These are phyloP conservation scores for Coccomyxa sp. DNA, from an alignment of 139 green algal genomes.

Conservation along the genomic window DNA sequence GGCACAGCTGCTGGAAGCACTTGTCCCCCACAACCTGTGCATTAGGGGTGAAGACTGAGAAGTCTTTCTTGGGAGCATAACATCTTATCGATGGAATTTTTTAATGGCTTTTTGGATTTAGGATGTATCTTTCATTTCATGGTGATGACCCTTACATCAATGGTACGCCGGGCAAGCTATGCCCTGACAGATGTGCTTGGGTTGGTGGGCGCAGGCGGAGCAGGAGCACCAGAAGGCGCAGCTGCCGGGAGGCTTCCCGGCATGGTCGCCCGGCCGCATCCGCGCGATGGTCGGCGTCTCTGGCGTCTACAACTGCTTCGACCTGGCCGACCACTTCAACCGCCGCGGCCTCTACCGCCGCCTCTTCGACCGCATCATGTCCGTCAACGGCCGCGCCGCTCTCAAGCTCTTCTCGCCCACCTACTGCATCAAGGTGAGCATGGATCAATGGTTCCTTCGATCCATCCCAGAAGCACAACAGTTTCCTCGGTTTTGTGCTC, in stretches of 20 bases:
- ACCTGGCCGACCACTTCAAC: conserved; percentile 77
- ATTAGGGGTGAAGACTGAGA: no score
- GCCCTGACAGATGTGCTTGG: no score
- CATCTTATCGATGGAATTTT: no score
- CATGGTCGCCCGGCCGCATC: conserved; percentile 49
- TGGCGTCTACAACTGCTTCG: conserved; percentile 75
- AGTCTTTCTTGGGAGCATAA: no score
- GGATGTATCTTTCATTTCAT: no score
- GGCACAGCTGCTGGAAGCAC: no score
- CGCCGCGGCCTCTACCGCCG: conserved; percentile 67
- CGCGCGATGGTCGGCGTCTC: conserved; percentile 37
- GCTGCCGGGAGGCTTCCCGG: conserved; percentile 18
- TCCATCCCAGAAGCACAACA: background rate
- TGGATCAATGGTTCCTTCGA: background rate
- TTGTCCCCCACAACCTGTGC: no score
- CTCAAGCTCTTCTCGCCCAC: conserved; percentile 64
- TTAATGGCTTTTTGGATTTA: no score
- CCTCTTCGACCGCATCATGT: conserved; percentile 55
- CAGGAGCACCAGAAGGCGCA: background rate
- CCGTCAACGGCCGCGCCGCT: conserved; percentile 29
- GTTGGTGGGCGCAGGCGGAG: conserved; percentile 5
- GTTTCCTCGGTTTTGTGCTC: background rate
- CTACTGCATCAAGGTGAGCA: conserved; percentile 25
- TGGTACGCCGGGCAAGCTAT: no score
- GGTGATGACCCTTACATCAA: no score